Base-by-base conservation (phyloP, 768 basidiomycete species). In the Exidia glandulosa region DNA sequence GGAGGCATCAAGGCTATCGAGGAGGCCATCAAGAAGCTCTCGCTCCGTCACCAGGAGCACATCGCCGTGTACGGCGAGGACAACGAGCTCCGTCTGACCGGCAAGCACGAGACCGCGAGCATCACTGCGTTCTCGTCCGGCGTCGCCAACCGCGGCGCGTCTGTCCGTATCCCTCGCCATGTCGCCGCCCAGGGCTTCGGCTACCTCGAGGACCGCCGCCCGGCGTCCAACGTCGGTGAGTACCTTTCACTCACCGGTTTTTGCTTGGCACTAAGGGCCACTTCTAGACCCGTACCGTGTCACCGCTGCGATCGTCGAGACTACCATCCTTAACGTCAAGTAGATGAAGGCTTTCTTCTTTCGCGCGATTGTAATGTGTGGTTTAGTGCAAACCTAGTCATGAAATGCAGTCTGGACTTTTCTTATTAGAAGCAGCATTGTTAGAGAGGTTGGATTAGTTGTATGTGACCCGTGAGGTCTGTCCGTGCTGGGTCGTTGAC, bases 21-120 rank as follows among this genome's bases (percentile, higher is more conserved):
- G 66, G 84, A 82, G 50, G 94, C 93, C 59, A 96, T 98, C 71
- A 87, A 89, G 79, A 97, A 95, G 78, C 80, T 99, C 62, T 76
- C 85, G 66, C 87, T 87, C 77, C 84, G 85, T 72, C 96, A 99
- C 74, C 79, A 87, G 61, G 87, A 97, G 75, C 94, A 97, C 79
- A 96, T 96, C 65, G 91, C 91, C 41, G 93, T 96, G 48, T 98
- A 96, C 73, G 95, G 95, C 63, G 93, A 95, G 72, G 93, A 95
- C 81, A 99, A 98, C 75, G 96, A 98, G 59, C 78, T 93, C 63
- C 85, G 96, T 69, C 80, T 99, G 70, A 96, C 94, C 30, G 96
- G 96, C 62, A 87, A 88, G 65, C 95, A 98, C 74, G 96, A 99
- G 82, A 99, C 96, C 57, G 94, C 88, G 60, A 91, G 94, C 76